Conservation (phyloP, 768 basidiomycete genomes). For the Porphyrellus cyaneotinctus region DNA sequence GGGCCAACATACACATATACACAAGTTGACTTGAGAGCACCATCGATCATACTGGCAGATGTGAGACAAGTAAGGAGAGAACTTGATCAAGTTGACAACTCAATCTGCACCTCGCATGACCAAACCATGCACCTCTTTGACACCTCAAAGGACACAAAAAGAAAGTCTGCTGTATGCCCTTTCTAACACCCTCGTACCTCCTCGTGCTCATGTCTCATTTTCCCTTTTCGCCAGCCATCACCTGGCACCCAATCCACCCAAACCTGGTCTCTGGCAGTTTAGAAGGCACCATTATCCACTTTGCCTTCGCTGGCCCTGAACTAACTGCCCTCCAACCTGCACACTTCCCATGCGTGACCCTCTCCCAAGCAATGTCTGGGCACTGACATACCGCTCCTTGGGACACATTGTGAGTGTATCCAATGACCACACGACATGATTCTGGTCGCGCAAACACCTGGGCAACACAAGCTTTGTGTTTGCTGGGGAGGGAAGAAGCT, state of each 20-base stretch:
- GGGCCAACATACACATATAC: neutral
- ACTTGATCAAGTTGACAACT: too few species aligned
- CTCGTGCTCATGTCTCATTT: neutral
- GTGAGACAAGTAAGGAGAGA: too few species aligned
- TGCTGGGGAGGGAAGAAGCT: constrained; percentile 83
- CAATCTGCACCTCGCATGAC: constrained; percentile 92
- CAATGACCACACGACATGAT: constrained; percentile 99
- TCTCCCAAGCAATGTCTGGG: constrained; percentile 98
- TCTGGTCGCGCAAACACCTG: constrained; percentile 92
- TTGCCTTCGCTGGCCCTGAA: constrained; percentile 75
- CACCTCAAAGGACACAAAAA: constrained; percentile 95
- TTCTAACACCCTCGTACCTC: neutral
- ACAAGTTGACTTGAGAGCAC: too few species aligned
- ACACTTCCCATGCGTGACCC: constrained; percentile 67
- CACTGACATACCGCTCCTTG: constrained; percentile 90
- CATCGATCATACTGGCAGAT: too few species aligned
- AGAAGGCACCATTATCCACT: constrained; percentile 91
- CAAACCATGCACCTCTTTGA: constrained; percentile 95
- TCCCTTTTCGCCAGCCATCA: constrained; percentile 52
- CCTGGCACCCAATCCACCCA: constrained; percentile 96
- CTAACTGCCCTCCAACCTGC: constrained; percentile 36
- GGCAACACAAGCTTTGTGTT: constrained; percentile 79
- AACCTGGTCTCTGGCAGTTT: constrained; percentile 91
- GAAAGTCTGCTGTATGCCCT: constrained; percentile 85
- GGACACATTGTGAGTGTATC: constrained; percentile 91